Evolutionary conservation across 1,284 basidiomycete species (phyloP).

Genomic region (Tremellales sp.): DNA sequence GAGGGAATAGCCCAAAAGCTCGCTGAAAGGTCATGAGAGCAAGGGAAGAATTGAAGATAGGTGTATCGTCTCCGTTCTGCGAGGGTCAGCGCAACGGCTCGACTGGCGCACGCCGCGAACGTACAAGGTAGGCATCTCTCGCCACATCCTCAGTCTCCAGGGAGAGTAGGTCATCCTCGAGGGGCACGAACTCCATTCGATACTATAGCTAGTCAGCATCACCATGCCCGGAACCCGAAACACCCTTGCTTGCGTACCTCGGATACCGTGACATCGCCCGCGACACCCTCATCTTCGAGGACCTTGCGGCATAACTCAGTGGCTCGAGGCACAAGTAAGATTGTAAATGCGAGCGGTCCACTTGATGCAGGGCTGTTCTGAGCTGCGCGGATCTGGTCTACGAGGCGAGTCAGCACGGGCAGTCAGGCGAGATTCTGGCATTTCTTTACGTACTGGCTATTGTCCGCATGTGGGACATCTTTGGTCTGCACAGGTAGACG

Average conservation of each 20-base stretch:
- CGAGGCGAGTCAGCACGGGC: not conserved
- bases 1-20: constrained; percentile 83
- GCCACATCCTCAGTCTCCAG: constrained; percentile 79
- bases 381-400: constrained; percentile 84
- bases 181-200: constrained; percentile 86
- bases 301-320: constrained; percentile 80
- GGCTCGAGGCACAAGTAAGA: constrained; percentile 80
- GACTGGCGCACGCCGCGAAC: constrained; percentile 6
- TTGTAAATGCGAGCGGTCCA: constrained; percentile 62
- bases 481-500: constrained; percentile 88
- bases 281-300: constrained; percentile 84
- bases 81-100: not conserved
- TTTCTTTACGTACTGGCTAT: constrained; percentile 69
- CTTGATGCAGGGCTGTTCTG: constrained; percentile 53
- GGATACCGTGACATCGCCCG: constrained; percentile 79
- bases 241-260: constrained; percentile 56
- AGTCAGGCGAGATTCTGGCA: not conserved
- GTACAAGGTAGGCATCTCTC: constrained; percentile 78
- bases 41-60: constrained; percentile 82
- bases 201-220: constrained; percentile 51
- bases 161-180: constrained; percentile 86
- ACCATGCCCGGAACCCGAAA: not conserved
- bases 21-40: constrained; percentile 81
- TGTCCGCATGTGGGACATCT: constrained; percentile 77
- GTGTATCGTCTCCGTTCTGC: constrained; percentile 89